Evolutionary conservation across 192 early-diverging fungal species (phyloP), one percentile per base, ranked within the genome.

Genomic region (Linderina pennispora): DNA sequence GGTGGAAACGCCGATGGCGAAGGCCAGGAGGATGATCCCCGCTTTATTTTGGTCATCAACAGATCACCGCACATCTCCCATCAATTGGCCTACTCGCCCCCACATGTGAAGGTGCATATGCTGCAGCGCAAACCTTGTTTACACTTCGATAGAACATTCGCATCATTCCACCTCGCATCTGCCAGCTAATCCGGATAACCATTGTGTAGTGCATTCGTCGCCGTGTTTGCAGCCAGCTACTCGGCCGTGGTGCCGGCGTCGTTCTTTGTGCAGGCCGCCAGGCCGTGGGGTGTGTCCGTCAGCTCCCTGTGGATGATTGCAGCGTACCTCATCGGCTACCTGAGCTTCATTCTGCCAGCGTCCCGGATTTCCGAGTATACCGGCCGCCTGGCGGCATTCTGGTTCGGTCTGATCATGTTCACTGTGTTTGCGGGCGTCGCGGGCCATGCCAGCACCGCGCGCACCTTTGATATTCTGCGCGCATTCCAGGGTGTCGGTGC

Each of bases 221-320:
- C 58, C 1, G 32, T 70, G n/a, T 62, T 70, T 26, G 36, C 36
- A 8, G 43, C 55, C 33, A 53, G 48, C 23, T 36, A 62, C 15
- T 40, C 56, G 39, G 48, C 50, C 2, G 47, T 62, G 3, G 22
- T 70, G 0, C 66, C 66, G 2, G 50, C 50, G 22, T 70, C 66
- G 46, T 70, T 70, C 45, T 70, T 70, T 21, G 43, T 62, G 13
- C 59, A 70, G 38, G 66, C 66, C 0, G 66, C 57, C 23, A 46
- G 17, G 23, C 53, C 54, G 8, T 70, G 66, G 66, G 55, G 55
- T 32, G 59, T 70, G 15, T 45, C 36, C 0, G 58, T 61, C 37
- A 70, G 66, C 51, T 70, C 66, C 37, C 50, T 70, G 39, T 70
- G 66, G 66, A 61, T 70, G 66, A 37, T 46, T 4, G 66, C 58